Conservation (phyloP, 345 rosid genomes). For the Rhizophora apiculata region DNA sequence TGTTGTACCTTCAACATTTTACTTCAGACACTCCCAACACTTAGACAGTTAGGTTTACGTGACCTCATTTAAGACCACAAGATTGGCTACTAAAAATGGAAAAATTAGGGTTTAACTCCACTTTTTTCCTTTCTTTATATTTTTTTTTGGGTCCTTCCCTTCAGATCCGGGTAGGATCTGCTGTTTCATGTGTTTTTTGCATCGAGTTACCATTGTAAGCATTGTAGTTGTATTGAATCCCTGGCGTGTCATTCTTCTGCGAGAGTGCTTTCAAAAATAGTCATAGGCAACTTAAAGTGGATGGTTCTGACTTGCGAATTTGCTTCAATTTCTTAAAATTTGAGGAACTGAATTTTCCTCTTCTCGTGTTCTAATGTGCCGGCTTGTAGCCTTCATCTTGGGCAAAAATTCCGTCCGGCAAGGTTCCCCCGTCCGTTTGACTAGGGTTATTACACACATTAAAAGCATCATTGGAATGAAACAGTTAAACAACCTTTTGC, state of each 20-base stretch:
- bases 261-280: constrained; percentile 18
- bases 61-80: constrained; percentile 9
- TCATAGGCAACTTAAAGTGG: constrained; percentile 18
- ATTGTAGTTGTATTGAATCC: constrained; percentile 20
- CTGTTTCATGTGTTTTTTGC: constrained; percentile 23
- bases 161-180: constrained; percentile 32
- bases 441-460: too few species aligned
- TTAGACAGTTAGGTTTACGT: constrained; percentile 17
- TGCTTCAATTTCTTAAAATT: not conserved
- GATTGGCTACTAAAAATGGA: constrained; percentile 15
- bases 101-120: constrained; percentile 20
- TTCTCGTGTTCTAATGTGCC: too few species aligned
- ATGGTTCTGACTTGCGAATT: not conserved
- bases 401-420: too few species aligned
- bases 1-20: constrained; percentile 18
- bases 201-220: constrained; percentile 16
- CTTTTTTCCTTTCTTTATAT: not conserved
- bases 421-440: too few species aligned
- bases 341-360: too few species aligned
- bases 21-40: constrained; percentile 8
- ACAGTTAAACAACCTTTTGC: too few species aligned
- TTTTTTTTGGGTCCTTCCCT: too few species aligned
- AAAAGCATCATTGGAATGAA: too few species aligned
- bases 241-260: constrained; percentile 26
- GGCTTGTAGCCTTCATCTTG: too few species aligned